A percentile compares a stretch with the other conserved stretches of the same genome.
Evolutionary conservation across 2,329 filamentous ascomycete genomes (phyloP).

Genomic region (Nemania abortiva): DNA sequence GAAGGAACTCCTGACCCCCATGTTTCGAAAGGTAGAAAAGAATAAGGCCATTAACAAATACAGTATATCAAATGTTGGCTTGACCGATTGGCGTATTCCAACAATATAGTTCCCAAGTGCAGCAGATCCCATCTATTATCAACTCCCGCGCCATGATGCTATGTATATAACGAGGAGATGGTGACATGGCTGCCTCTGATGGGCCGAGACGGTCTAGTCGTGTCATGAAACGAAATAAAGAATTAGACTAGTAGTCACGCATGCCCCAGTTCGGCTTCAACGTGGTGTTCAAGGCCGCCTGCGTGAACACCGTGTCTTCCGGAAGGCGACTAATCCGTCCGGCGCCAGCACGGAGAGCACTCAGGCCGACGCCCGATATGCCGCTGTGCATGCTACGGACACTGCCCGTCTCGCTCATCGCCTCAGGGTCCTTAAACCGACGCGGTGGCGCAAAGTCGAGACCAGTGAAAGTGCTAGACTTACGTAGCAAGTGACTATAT

Average conservation of each 20-base stretch:
- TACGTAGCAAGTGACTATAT: constrained; percentile 75
- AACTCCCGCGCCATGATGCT: constrained; percentile 41
- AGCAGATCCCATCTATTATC: constrained; percentile 40
- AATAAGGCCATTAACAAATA: constrained; percentile 39
- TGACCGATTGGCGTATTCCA: constrained; percentile 27
- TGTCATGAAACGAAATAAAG: constrained; percentile 36
- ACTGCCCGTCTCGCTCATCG: constrained; percentile 74
- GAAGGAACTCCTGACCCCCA: constrained; percentile 25
- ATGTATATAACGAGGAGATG: constrained; percentile 35
- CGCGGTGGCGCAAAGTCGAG: constrained; percentile 85
- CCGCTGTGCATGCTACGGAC: constrained; percentile 81
- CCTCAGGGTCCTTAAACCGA: constrained; percentile 74
- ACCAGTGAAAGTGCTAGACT: constrained; percentile 80
- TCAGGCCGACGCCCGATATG: constrained; percentile 76
- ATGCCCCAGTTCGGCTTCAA: constrained; percentile 72
- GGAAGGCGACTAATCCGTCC: constrained; percentile 89
- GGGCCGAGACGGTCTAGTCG: constrained; percentile 33
- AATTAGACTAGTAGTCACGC: constrained; percentile 50
- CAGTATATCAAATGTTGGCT: constrained; percentile 32
- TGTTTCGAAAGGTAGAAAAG: constrained; percentile 32
- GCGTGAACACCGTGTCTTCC: constrained; percentile 82
- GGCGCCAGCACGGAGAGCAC: constrained; percentile 82
- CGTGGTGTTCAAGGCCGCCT: constrained; percentile 71
- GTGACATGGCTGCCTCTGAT: constrained; percentile 31
- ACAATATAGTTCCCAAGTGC: constrained; percentile 27